phyloP scores from a whole-genome alignment of 331 rosid species.

The Stylosanthes scabra region DNA sequence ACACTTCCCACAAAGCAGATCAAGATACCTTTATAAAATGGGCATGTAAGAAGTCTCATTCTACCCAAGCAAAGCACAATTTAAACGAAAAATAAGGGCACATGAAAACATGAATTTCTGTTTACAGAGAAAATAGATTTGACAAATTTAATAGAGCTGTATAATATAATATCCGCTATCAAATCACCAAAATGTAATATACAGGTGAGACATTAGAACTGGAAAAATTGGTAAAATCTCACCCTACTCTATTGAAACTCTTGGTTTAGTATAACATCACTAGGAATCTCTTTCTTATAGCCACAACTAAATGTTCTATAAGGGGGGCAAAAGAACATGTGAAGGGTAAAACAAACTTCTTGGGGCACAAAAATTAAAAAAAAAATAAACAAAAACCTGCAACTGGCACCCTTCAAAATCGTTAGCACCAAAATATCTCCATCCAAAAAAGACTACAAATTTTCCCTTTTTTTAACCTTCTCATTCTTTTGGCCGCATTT shows the following conservation, averaged over 20 bases:
- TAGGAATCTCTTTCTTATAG: conserved; percentile 46
- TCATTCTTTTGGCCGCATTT: conserved; percentile 55
- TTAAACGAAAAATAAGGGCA: too few species aligned
- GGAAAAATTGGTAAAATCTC: conserved; percentile 66
- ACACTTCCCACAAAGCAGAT: too few species aligned
- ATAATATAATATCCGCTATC: conserved; percentile 55
- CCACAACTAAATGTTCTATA: conserved; percentile 47
- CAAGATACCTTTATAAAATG: too few species aligned
- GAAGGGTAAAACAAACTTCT: conserved; percentile 26
- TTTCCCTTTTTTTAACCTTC: conserved; percentile 33
- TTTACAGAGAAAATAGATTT: conserved; percentile 15
- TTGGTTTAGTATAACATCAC: conserved; percentile 55
- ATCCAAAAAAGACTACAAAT: conserved; percentile 41
- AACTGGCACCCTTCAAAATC: conserved; percentile 59
- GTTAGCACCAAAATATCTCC: conserved; percentile 51
- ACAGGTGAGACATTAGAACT: conserved; percentile 70
- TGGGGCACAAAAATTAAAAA: conserved; percentile 1
- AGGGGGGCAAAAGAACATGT: conserved; percentile 41
- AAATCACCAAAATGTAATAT: conserved; percentile 64
- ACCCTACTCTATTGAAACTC: conserved; percentile 59
- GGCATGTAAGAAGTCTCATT: too few species aligned
- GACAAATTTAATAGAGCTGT: conserved; percentile 46
- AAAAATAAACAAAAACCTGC: conserved; percentile 40
- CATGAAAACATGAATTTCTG: not conserved
- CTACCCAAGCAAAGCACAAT: too few species aligned